Evolutionary conservation across 148 eudicot genomes (phyloP).

Genomic region (Rhododendron ovatum): DNA sequence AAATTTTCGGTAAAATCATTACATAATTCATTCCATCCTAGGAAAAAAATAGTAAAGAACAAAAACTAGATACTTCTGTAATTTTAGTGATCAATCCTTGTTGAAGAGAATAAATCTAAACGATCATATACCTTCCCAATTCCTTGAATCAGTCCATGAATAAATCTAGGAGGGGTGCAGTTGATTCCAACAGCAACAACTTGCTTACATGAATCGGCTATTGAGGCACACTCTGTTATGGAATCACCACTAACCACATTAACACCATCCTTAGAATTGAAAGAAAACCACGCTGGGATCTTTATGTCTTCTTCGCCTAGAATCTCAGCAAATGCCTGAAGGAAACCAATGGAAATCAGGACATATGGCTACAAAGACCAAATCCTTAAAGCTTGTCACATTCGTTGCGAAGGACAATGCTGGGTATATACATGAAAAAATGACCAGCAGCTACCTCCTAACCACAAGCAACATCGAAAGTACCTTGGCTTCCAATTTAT

Average conservation of each 20-base stretch:
- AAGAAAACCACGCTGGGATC: slow-evolving; percentile 86
- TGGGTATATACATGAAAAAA: not conserved
- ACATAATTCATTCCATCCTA: not conserved
- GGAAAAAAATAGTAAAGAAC: not conserved
- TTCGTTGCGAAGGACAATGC: not conserved
- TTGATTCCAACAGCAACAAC: slow-evolving; percentile 80
- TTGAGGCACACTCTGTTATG: slow-evolving; percentile 54
- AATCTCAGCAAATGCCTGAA: slow-evolving; percentile 78
- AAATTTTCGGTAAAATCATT: not conserved
- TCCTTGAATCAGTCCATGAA: slow-evolving; percentile 53
- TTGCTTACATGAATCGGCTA: slow-evolving; percentile 70
- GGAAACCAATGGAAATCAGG: not conserved
- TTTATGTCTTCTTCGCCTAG: slow-evolving; percentile 67
- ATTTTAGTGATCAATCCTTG: not conserved
- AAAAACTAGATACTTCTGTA: not conserved
- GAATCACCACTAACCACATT: slow-evolving; percentile 94
- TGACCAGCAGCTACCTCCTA: not conserved
- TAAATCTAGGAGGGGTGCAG: slow-evolving; percentile 91
- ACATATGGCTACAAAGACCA: not conserved
- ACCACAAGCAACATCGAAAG: not conserved
- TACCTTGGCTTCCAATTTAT: slow-evolving; percentile 95
- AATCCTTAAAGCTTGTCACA: not conserved
- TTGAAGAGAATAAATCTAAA: not conserved
- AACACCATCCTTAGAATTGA: slow-evolving; percentile 87
- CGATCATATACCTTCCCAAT: slow-evolving; percentile 43